A percentile compares a stretch with the other conserved stretches of the same genome.
phyloP scores from a whole-genome alignment of 169 alveolate genomes.

The Eimeria necatrix region DNA sequence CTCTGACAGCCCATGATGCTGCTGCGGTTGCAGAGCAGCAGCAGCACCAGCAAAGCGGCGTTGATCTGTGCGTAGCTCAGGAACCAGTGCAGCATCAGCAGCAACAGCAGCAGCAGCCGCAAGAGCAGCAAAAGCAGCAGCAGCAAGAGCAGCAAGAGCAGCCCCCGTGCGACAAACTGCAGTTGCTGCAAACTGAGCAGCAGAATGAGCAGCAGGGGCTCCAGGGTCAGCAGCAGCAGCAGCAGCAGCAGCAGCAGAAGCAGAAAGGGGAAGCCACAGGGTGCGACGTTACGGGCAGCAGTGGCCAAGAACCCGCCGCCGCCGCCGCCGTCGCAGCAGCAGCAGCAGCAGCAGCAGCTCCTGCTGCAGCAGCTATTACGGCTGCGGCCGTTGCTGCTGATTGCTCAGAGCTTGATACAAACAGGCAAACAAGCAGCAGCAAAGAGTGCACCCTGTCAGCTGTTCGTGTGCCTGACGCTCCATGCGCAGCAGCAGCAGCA shows the following conservation, averaged over 20 bases:
- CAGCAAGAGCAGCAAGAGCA: not conserved
- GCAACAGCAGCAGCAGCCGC: conserved; percentile 20
- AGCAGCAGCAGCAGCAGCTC: no score
- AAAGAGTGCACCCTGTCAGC: not conserved
- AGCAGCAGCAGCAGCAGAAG: not conserved
- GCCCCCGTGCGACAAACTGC: not conserved
- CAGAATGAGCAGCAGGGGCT: not conserved
- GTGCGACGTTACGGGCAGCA: no score
- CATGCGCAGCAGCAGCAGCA: no score
- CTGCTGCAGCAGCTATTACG: not conserved
- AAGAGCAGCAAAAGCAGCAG: not conserved
- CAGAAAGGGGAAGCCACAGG: no score
- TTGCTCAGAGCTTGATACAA: not conserved
- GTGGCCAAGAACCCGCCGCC: no score
- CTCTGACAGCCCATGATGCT: no score
- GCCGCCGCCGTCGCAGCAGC: not conserved
- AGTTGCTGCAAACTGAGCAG: not conserved
- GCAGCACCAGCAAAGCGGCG: no score
- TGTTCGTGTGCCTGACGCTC: no score
- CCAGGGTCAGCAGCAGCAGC: not conserved
- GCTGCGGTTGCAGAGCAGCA: no score
- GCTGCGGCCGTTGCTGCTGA: no score
- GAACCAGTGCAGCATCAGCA: conserved; percentile 18
- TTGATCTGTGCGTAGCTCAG: no score
- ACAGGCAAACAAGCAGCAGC: not conserved